Evolutionary conservation across 257 asterid genomes (phyloP).

Genomic region (Cynanchum wilfordii): DNA sequence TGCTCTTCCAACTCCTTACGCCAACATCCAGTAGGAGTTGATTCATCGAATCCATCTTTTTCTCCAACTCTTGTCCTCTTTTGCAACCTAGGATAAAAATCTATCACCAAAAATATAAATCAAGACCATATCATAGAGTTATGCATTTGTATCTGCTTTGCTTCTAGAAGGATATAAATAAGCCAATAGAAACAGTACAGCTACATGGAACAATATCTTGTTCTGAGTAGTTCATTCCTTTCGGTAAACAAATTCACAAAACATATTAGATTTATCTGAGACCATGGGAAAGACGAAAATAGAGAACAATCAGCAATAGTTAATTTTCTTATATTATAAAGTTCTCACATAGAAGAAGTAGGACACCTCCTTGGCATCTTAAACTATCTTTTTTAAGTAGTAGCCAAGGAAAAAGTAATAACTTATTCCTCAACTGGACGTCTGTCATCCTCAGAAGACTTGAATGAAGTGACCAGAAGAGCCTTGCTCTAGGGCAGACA

Average conservation of each 20-base stretch:
- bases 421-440: no score
- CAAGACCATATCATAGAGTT: slow-evolving; percentile 11
- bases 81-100: slow-evolving; percentile 35
- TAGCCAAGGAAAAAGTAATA: neutral
- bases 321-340: neutral
- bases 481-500: no score
- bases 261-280: neutral
- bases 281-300: neutral
- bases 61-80: slow-evolving; percentile 48
- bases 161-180: neutral
- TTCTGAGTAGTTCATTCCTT: neutral
- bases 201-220: neutral
- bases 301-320: neutral
- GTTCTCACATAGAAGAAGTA: neutral
- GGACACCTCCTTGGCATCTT: neutral
- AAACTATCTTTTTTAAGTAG: neutral
- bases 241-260: neutral
- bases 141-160: neutral
- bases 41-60: slow-evolving; percentile 23
- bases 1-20: slow-evolving; percentile 36
- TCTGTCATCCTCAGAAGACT: no score
- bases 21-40: slow-evolving; percentile 39
- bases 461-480: no score
- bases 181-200: neutral
- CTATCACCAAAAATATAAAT: slow-evolving; percentile 30